Percentiles rank a stretch among this genome's conserved stretches.
Conservation (phyloP, 495 filamentous ascomycete genomes). For the Annulohypoxylon maeteangense region DNA sequence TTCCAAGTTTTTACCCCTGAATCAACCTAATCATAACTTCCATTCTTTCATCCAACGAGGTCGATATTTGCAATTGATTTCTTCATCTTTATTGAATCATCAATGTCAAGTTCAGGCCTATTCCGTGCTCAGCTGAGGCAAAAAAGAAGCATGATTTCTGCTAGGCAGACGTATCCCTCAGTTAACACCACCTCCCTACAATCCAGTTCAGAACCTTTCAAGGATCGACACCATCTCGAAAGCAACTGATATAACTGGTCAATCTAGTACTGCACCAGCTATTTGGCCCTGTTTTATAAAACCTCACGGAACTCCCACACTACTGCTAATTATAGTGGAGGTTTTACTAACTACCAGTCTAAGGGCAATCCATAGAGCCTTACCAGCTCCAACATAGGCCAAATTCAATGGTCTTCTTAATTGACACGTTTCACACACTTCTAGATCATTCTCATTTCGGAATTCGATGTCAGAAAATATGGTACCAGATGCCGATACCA, state of each 20-base stretch:
- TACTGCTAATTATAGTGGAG: slow-evolving; percentile 1
- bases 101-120: neutral
- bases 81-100: neutral
- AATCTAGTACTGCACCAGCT: neutral
- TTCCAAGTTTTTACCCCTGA: slow-evolving; percentile 1
- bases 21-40: neutral
- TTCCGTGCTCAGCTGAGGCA: neutral
- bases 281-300: neutral
- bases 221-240: neutral
- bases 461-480: neutral
- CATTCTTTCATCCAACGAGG: neutral
- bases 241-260: neutral
- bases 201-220: neutral
- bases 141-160: neutral
- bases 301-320: neutral
- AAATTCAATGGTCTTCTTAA: neutral
- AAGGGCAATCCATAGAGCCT: neutral
- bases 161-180: neutral
- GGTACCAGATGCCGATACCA: neutral
- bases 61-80: neutral
- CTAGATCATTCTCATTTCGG: neutral
- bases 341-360: neutral
- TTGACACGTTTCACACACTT: slow-evolving; percentile 11
- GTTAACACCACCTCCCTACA: neutral
- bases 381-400: neutral